Conservation (phyloP, 768 basidiomycete genomes). For the Boletus pseudopeckii region DNA sequence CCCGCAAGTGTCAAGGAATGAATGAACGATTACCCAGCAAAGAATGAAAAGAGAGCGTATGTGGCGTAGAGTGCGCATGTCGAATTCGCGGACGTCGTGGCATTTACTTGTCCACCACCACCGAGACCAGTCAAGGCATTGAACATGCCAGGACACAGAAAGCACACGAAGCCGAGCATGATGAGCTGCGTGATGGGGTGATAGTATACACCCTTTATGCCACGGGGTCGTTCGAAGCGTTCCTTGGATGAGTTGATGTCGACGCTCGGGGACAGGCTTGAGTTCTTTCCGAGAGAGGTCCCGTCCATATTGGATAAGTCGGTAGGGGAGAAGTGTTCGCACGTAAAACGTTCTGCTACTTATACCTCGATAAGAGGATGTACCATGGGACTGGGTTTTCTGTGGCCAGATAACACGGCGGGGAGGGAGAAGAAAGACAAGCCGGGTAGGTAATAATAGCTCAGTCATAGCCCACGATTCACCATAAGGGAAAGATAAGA, state of each 20-base stretch:
- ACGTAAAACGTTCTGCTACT: not conserved
- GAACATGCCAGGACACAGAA: slow-evolving; percentile 59
- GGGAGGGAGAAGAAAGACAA: not conserved
- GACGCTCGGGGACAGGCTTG: not conserved
- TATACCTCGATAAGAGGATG: not conserved
- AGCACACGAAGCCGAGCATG: slow-evolving; percentile 68
- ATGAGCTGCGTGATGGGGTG: slow-evolving; percentile 55
- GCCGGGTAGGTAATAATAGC: slow-evolving; percentile 1
- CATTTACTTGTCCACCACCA: slow-evolving; percentile 68
- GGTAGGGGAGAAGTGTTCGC: not conserved
- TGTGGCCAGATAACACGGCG: not conserved
- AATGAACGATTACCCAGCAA: slow-evolving; percentile 51
- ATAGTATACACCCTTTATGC: slow-evolving; percentile 53
- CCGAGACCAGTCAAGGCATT: slow-evolving; percentile 77
- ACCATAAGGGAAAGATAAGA: not conserved
- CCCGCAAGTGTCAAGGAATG: not conserved
- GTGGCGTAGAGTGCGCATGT: slow-evolving; percentile 65
- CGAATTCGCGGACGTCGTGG: slow-evolving; percentile 63
- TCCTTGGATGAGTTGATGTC: slow-evolving; percentile 9
- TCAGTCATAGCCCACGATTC: not conserved
- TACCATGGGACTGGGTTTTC: not conserved
- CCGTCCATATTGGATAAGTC: not conserved
- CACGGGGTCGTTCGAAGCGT: slow-evolving; percentile 43
- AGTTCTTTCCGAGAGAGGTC: slow-evolving; percentile 1
- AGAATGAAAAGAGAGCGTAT: slow-evolving; percentile 57